Evolutionary conservation across 108 stramenopile species (phyloP).

Genomic region (Epipyxis sp.): DNA sequence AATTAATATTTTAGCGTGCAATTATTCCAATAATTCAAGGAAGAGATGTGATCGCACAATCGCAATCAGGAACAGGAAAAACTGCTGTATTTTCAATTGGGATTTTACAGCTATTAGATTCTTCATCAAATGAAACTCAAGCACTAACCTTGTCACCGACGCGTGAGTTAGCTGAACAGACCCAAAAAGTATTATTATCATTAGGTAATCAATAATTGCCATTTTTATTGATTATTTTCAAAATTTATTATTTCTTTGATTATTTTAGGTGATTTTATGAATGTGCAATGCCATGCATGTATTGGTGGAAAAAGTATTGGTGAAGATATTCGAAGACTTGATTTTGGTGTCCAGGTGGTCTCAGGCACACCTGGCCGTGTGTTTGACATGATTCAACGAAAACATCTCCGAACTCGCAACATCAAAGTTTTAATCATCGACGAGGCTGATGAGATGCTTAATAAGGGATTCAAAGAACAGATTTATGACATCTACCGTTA

Average conservation of each 20-base stretch:
- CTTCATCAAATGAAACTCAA: slow-evolving; percentile 71
- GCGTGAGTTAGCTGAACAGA: slow-evolving; percentile 95
- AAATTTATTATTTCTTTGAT: too few species aligned
- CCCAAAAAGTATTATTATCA: slow-evolving; percentile 77
- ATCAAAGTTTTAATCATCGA: slow-evolving; percentile 90
- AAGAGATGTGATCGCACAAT: slow-evolving; percentile 96
- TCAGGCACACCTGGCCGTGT: slow-evolving; percentile 98
- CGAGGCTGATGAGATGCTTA: slow-evolving; percentile 99
- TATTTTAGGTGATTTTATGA: slow-evolving; percentile 99
- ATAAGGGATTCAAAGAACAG: slow-evolving; percentile 96
- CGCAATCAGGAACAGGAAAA: slow-evolving; percentile 96
- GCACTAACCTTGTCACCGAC: slow-evolving; percentile 91
- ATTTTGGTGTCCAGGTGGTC: slow-evolving; percentile 82
- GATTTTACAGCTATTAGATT: slow-evolving; percentile 79
- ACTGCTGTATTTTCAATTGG: slow-evolving; percentile 94
- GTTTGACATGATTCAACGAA: slow-evolving; percentile 90
- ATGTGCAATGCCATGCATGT: slow-evolving; percentile 88
- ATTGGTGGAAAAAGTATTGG: slow-evolving; percentile 95
- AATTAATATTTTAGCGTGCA: too few species aligned
- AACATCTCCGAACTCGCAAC: slow-evolving; percentile 68
- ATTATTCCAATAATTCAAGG: slow-evolving; percentile 92
- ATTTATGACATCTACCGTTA: slow-evolving; percentile 98
- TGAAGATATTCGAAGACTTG: slow-evolving; percentile 82
- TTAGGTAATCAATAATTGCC: too few species aligned
- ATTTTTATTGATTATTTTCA: too few species aligned